Base-by-base conservation (phyloP, 495 filamentous ascomycete species). In the Entonaema liquescens region DNA sequence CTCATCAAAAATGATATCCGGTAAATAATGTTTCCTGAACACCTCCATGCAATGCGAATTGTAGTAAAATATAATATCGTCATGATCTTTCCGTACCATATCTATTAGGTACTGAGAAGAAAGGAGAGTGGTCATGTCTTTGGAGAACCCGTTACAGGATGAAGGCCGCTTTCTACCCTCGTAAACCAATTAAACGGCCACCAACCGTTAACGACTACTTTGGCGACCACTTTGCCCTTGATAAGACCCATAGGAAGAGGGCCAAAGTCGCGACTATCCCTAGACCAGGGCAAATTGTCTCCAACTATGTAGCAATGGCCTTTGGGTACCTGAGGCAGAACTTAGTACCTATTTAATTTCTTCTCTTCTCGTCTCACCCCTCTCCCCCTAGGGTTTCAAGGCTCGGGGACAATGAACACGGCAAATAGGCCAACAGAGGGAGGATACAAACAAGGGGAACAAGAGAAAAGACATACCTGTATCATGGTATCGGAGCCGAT, bases 241-340 rank as follows among this genome's bases (percentile, higher is more conserved):
- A 98, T 87, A 68, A 98, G 79, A 0, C 86, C 94, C 79, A 98
- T 80, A 12, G 95, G 94, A 19, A 99, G 73, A 0, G 95, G 93
- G 0, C 95, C 95, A 79, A 89, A 97, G 33, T 86, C 82, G 71
- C 95, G 88, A 62, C 93, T 97, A 82, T 99, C 95, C 53, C 91
- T 82, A 33, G 93, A 97, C 76, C 85, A 90, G 11, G 87, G 85
- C 52, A 95, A 75, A 79, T 98, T 98, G 76, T 99, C 95, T 4
- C 95, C 95, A 1, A 87, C 87, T 9, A 97, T 79, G 85, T 92
- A 98, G 71, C 92, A 93, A 83, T 98, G 95, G 8, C 95, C 95
- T 71, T 90, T 83, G 0, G 95, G 95, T 13, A 98, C 89, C 93
- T 95, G 28, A 6, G 35, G 7, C 6, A n/a, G 2, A 11, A 35